Evolutionary conservation across 2,329 filamentous ascomycete genomes (phyloP), one percentile per base, ranked within the genome.

Genomic region (Xylariaceae sp.): DNA sequence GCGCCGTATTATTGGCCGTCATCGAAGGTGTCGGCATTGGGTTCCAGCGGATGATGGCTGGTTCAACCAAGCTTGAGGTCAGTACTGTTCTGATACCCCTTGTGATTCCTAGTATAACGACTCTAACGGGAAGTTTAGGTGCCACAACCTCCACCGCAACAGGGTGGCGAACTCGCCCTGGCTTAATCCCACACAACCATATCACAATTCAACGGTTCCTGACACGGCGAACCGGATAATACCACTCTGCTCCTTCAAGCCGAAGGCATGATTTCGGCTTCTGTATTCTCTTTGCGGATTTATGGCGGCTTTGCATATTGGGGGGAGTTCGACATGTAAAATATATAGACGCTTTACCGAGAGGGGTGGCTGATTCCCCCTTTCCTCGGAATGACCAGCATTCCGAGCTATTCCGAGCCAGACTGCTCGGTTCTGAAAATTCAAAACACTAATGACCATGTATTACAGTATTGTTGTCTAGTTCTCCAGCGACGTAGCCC

Each of bases 1-100:
- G 92, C 64, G 92, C 88, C 17, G 85, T 95, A 50, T 76, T 98
- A 57, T 73, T 98, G 31, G 92, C 87, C 35, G 90, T 98, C 50
- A 97, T 98, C 49, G 90, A 98, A 67, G 90, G 92, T 56, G 92
- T 97, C 39, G 90, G 90, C 55, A 97, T 98, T 59, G 89, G 86
- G 7, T 90, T 96, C 70, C 85, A 88, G 65, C 83, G 89, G 64
- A 88, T 95, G 83, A 85, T 95, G 77, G 86, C 89, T 24, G 85
- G 88, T 48, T 84, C 83, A 63, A 94, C 88, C 49, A 83, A 83
- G 68, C 70, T 94, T 54, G 88, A 95, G 68, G 80, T 83, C 56
- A 53, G 69, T 62, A 27, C 36, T 34, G 9, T 18, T 30, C 14
- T 5, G 9, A 14, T 13, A 6, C 11, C 21, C 21, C 21, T 6